phyloP scores from a whole-genome alignment of 2,329 filamentous ascomycete genomes.

The Pezicula neosporulosa region DNA sequence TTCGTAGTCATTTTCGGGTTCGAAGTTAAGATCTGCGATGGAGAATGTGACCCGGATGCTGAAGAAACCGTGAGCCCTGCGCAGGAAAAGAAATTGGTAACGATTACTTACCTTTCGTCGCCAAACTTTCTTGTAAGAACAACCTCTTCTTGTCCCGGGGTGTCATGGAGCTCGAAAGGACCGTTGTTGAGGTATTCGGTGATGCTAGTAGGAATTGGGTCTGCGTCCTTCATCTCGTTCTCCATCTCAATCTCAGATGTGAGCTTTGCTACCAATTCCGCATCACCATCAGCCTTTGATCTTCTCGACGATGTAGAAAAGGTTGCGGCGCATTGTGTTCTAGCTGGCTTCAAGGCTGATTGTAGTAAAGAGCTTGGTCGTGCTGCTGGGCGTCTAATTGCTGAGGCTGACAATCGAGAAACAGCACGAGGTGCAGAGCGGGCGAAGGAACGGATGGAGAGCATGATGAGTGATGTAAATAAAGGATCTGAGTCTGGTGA shows the following conservation, averaged over 20 bases:
- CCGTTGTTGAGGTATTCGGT: slow-evolving; percentile 86
- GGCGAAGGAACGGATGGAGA: slow-evolving; percentile 63
- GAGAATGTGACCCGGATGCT: slow-evolving; percentile 81
- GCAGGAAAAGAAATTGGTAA: slow-evolving; percentile 29
- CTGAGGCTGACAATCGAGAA: slow-evolving; percentile 51
- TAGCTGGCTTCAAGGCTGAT: slow-evolving; percentile 23
- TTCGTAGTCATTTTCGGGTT: slow-evolving; percentile 55
- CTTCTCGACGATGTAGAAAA: slow-evolving; percentile 39
- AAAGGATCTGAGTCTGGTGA: neutral
- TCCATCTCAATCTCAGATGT: slow-evolving; percentile 82
- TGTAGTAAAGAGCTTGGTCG: slow-evolving; percentile 21
- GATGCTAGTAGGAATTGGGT: slow-evolving; percentile 71
- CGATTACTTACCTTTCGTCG: slow-evolving; percentile 71
- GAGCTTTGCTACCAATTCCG: slow-evolving; percentile 83
- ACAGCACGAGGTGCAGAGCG: slow-evolving; percentile 65
- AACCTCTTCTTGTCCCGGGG: slow-evolving; percentile 82
- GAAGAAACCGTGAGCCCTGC: slow-evolving; percentile 16
- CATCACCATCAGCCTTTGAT: slow-evolving; percentile 48
- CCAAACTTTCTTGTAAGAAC: slow-evolving; percentile 77
- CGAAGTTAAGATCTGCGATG: slow-evolving; percentile 74
- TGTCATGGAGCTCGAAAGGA: slow-evolving; percentile 80
- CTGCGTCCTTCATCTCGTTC: slow-evolving; percentile 68
- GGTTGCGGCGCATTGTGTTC: slow-evolving; percentile 22
- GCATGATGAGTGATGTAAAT: slow-evolving; percentile 44
- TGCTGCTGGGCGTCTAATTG: slow-evolving; percentile 46